A percentile compares a stretch with the other conserved stretches of the same genome.
Conservation (phyloP, 2,329 filamentous ascomycete genomes). For the Colletotrichum costaricense region DNA sequence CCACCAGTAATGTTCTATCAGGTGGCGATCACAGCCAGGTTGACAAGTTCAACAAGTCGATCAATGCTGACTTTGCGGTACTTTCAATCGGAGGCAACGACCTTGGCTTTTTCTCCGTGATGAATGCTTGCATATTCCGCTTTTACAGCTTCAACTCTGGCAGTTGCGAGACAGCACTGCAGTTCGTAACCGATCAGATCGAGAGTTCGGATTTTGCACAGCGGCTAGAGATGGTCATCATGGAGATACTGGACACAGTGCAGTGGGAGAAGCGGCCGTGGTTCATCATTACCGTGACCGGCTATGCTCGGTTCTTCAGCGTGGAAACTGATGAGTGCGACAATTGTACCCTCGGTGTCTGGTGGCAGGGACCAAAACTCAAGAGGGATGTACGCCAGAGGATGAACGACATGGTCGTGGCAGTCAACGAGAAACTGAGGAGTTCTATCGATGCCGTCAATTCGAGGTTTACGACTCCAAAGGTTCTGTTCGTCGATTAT, state of each 20-base stretch:
- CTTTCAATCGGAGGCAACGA: slow-evolving; percentile 62
- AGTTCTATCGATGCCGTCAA: slow-evolving; percentile 50
- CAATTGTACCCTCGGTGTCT: slow-evolving; percentile 56
- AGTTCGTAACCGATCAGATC: slow-evolving; percentile 46
- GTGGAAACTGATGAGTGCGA: slow-evolving; percentile 56
- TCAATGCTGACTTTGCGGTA: slow-evolving; percentile 54
- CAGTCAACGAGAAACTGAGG: slow-evolving; percentile 54
- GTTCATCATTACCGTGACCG: slow-evolving; percentile 58
- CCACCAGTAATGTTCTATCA: slow-evolving; percentile 51
- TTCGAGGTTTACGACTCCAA: slow-evolving; percentile 47
- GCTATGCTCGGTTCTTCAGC: slow-evolving; percentile 62
- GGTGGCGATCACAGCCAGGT: slow-evolving; percentile 53
- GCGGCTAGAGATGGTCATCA: slow-evolving; percentile 51
- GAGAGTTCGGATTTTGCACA: slow-evolving; percentile 50
- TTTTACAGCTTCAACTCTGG: slow-evolving; percentile 61
- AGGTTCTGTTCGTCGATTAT: slow-evolving; percentile 58
- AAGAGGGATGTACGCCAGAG: slow-evolving; percentile 49
- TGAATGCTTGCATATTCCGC: slow-evolving; percentile 62
- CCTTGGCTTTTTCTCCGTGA: slow-evolving; percentile 60
- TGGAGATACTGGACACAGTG: slow-evolving; percentile 55
- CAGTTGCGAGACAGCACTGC: slow-evolving; percentile 55
- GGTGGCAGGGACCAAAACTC: slow-evolving; percentile 56
- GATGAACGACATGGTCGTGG: slow-evolving; percentile 58
- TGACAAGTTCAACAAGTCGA: slow-evolving; percentile 51
- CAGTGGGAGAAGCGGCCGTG: slow-evolving; percentile 56